Evolutionary conservation across 139 green algal genomes (phyloP), one percentile per base, ranked within the genome.

Genomic region (Monoraphidium neglectum): DNA sequence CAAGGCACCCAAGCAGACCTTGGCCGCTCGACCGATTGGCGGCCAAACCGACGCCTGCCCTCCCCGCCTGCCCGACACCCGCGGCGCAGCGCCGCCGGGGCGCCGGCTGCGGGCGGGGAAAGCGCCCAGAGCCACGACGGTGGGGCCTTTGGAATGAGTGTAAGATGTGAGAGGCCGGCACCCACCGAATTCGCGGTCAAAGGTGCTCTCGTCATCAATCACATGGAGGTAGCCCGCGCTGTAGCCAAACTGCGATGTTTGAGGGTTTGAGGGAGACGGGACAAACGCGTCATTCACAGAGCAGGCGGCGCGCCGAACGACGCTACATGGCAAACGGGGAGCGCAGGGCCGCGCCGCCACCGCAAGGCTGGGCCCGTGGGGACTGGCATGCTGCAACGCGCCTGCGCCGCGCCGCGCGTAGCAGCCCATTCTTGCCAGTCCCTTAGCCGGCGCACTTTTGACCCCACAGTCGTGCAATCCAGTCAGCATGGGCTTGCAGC

Each of bases 161-260:
- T 28, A 56, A 28, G 24, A 13, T 36, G 60, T 74, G 16, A 3
- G 10, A 47, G 43, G 64, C 24, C 28, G 28, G 46, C 16, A 16
- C 12, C 23, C 46, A 71, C 90, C 93, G 59, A 98, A 88, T 3
- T 86, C 35, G 18, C 24, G 23, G 74, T 96, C 91, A 74, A 96
- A 99, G 28, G 87, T 86, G 8, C 65, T 43, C 73, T 97, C 95
- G 71, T 99, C 88, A 70, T 99, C 96, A 37, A 99, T 96, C 10
- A 98, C 91, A 77, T 99, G 96, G 59, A 96, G 87, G 77, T 93
- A 97, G 53, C 96, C 93, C 5, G 54, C 46, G 3, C 77, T 68
- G 66, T 88, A 88, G 23, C 90, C 91, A 71, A 95, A 96, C 81
- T 97, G n/a, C n/a, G n/a, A n/a, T n/a, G n/a, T n/a, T n/a, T n/a